Conservation (phyloP, 352 stramenopile species). For the Pythium rhizo-oryzae region DNA sequence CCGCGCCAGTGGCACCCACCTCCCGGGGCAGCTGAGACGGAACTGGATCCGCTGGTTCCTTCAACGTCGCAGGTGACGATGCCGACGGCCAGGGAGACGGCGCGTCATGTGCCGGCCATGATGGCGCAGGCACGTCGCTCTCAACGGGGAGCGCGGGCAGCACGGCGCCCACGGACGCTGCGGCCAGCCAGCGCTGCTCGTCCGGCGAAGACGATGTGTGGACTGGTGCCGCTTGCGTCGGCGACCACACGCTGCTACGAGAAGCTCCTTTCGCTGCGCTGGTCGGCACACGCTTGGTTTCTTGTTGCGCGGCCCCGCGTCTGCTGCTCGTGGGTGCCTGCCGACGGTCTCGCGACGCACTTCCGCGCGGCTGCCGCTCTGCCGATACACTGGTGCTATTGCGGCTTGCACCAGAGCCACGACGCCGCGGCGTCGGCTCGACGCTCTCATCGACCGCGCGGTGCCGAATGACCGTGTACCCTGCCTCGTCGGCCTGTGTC, state of each 20-base stretch:
- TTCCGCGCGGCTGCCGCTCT: not conserved
- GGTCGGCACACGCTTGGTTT: not conserved
- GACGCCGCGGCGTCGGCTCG: no score
- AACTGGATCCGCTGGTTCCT: not conserved
- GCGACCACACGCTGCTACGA: not conserved
- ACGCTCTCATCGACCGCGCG: slow-evolving; percentile 18
- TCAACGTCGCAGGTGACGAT: not conserved
- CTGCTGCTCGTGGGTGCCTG: not conserved
- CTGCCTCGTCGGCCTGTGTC: slow-evolving; percentile 27
- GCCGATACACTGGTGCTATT: not conserved
- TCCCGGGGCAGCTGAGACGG: slow-evolving; percentile 11
- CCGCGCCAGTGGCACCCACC: not conserved
- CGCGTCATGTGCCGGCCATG: not conserved
- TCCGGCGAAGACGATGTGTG: not conserved
- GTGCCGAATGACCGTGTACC: slow-evolving; percentile 34
- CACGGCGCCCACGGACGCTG: slow-evolving; percentile 18
- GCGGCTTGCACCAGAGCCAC: no score
- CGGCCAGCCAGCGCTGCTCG: slow-evolving; percentile 22
- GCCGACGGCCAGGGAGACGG: not conserved
- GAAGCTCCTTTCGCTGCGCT: not conserved
- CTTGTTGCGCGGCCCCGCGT: not conserved
- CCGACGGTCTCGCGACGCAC: not conserved
- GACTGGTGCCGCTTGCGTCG: not conserved
- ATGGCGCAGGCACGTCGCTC: not conserved
- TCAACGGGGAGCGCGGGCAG: not conserved